Evolutionary conservation across 257 asterid genomes (phyloP), one percentile per base, ranked within the genome.

Genomic region (Handroanthus guayacan): DNA sequence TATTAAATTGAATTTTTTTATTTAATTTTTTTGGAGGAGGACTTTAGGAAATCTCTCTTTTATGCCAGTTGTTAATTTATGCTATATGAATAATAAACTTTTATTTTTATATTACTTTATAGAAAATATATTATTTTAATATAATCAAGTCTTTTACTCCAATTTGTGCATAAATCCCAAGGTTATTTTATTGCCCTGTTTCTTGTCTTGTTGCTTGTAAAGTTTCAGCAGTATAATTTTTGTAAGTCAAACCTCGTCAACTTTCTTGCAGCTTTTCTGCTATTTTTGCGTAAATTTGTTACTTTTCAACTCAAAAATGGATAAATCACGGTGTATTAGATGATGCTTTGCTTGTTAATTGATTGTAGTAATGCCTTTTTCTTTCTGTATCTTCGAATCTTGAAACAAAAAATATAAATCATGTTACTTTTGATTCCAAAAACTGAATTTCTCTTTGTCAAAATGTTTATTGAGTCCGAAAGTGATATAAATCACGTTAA

Each of bases 31-130:
- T n/a, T n/a, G n/a, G n/a, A n/a, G n/a, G n/a, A 39, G 41, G 69
- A 52, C 61, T 67, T 38, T 3, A 8, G 9, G 13, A 5, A n/a
- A 48, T 44, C 9, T 20, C 36, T 44, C 45, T 58, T 57, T 45
- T 51, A 47, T 75, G 60, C 17, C 11, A 63, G 48, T 69, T 74
- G n/a, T n/a, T n/a, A n/a, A n/a, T n/a, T 69, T 66, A 14, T 47
- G 61, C 78, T 63, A n/a, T n/a, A n/a, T n/a, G n/a, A n/a, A n/a
- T n/a, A n/a, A n/a, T n/a, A n/a, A n/a, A n/a, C n/a, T n/a, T n/a
- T n/a, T n/a, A n/a, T n/a, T n/a, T n/a, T n/a, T n/a, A 2, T 39
- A 39, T 39, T 39, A 39, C 44, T 39, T 39, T 39, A 39, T 39
- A 39, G 44, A 39, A 39, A 6, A 51, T 51, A 10, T 3, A 51